Evolutionary conservation across 495 filamentous ascomycete species (phyloP).

Genomic region (Aspergillus baeticus): DNA sequence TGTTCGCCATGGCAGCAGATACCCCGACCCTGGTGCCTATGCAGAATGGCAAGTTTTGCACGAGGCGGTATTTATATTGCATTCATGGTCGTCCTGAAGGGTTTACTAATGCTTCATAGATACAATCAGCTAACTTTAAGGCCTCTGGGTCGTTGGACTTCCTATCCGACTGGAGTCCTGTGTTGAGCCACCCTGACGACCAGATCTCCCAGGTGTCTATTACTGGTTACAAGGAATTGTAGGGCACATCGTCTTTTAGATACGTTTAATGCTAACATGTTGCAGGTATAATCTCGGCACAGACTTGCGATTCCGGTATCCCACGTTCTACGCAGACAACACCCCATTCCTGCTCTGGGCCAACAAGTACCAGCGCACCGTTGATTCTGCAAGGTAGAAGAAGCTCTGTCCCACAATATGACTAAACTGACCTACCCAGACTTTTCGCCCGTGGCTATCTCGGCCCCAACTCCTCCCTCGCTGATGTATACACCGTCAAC

Average conservation of each 20-base stretch:
- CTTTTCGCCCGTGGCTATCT: slow-evolving; percentile 56
- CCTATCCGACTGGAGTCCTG: slow-evolving; percentile 51
- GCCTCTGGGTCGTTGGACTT: slow-evolving; percentile 44
- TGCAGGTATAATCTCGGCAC: slow-evolving; percentile 22
- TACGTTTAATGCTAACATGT: slow-evolving; percentile 13
- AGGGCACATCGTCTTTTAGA: slow-evolving; percentile 20
- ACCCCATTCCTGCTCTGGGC: slow-evolving; percentile 55
- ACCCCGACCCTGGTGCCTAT: slow-evolving; percentile 54
- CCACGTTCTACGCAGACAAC: slow-evolving; percentile 54
- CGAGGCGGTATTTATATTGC: slow-evolving; percentile 32
- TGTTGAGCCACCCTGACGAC: slow-evolving; percentile 43
- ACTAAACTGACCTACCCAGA: slow-evolving; percentile 13
- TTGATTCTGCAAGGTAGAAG: slow-evolving; percentile 45
- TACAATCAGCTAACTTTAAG: slow-evolving; percentile 45
- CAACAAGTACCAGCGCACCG: slow-evolving; percentile 54
- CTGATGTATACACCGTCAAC: slow-evolving; percentile 52
- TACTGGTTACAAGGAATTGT: slow-evolving; percentile 54
- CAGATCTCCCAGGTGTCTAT: slow-evolving; percentile 52
- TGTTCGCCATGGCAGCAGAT: slow-evolving; percentile 56
- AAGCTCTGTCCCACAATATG: background rate
- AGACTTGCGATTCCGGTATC: slow-evolving; percentile 38
- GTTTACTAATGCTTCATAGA: slow-evolving; percentile 17
- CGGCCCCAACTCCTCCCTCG: slow-evolving; percentile 46
- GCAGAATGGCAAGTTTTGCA: slow-evolving; percentile 48
- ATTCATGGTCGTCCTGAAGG: background rate